A percentile compares a stretch with the other conserved stretches of the same genome.
phyloP scores from a whole-genome alignment of 805 yeast genomes.

The Priceomyces carsonii region DNA sequence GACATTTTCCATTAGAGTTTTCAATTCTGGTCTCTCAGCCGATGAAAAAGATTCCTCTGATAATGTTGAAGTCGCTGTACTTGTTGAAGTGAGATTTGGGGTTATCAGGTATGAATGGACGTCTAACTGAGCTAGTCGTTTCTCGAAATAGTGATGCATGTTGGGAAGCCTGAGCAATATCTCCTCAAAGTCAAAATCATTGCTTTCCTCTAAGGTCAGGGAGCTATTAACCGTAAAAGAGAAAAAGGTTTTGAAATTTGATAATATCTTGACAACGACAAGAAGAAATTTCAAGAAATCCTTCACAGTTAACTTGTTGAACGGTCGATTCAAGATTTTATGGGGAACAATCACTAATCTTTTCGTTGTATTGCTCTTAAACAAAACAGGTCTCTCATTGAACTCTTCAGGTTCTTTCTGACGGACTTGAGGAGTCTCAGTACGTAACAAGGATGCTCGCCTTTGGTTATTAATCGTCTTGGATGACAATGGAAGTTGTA shows the following conservation, averaged over 20 bases:
- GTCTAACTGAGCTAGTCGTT: conserved; percentile 1
- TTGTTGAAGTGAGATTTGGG: too few relatives aligned
- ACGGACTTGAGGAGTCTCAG: neutral
- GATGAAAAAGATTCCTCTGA: conserved; percentile 1
- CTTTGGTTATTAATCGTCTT: conserved; percentile 28
- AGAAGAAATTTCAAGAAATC: conserved; percentile 39
- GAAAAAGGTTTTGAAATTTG: conserved; percentile 34
- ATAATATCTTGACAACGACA: conserved; percentile 36
- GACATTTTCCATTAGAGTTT: conserved; percentile 31
- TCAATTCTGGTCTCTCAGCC: conserved; percentile 16
- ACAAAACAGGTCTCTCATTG: conserved; percentile 3
- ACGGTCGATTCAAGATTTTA: conserved; percentile 41
- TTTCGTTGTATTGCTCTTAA: conserved; percentile 11
- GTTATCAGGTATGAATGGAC: too few relatives aligned
- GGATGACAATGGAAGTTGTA: conserved; percentile 28
- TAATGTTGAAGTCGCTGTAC: conserved; percentile 3
- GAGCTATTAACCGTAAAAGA: conserved; percentile 7
- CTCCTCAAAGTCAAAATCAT: conserved; percentile 14
- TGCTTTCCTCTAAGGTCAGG: conserved; percentile 10
- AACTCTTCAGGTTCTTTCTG: conserved; percentile 1
- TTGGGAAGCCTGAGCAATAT: conserved; percentile 9
- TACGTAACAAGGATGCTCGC: conserved; percentile 14
- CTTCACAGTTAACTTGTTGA: conserved; percentile 33
- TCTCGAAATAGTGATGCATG: conserved; percentile 6
- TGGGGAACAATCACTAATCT: conserved; percentile 41